Evolutionary conservation across 164 flowering plant genomes (phyloP).

Genomic region (Kalanchoe fedtschenkoi): DNA sequence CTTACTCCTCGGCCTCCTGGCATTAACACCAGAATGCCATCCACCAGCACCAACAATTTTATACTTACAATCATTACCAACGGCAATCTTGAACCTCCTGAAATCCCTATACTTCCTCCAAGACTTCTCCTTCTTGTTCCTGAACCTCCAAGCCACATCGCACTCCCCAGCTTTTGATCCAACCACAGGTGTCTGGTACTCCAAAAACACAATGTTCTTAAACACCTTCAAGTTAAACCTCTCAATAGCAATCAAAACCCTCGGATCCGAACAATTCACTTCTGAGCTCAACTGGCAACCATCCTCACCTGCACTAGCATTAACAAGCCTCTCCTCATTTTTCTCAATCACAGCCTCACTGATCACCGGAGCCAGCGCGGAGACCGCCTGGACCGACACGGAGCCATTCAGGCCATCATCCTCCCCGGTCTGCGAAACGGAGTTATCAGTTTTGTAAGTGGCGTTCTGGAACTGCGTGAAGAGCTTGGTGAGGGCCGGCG

Average conservation of each 20-base stretch:
- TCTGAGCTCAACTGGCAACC: constrained; percentile 19
- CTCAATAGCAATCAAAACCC: constrained; percentile 53
- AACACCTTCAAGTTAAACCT: constrained; percentile 58
- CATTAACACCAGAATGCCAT: constrained; percentile 87
- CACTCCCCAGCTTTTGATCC: constrained; percentile 72
- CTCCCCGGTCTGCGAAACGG: constrained; percentile 73
- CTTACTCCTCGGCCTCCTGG: constrained; percentile 37
- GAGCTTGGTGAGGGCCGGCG: constrained; percentile 59
- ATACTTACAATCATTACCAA: constrained; percentile 51
- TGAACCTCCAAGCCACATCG: constrained; percentile 87
- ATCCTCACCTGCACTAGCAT: constrained; percentile 12
- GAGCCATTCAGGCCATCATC: constrained; percentile 20
- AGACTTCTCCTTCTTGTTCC: constrained; percentile 89
- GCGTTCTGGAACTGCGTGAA: constrained; percentile 64
- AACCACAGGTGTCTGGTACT: constrained; percentile 63
- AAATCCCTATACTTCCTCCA: constrained; percentile 94
- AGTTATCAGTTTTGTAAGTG: constrained; percentile 59
- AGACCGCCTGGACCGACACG: constrained; percentile 17
- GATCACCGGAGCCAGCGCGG: constrained; percentile 24
- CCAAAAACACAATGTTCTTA: constrained; percentile 65
- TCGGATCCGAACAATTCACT: constrained; percentile 81
- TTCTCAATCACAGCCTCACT: constrained; percentile 24
- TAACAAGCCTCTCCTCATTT: constrained; percentile 25
- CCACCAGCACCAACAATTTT: constrained; percentile 39
- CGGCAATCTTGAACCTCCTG: constrained; percentile 56